Percentiles rank a stretch among this genome's conserved stretches.
phyloP scores from a whole-genome alignment of 140 eudicot species.

The Senecio squalidus region DNA sequence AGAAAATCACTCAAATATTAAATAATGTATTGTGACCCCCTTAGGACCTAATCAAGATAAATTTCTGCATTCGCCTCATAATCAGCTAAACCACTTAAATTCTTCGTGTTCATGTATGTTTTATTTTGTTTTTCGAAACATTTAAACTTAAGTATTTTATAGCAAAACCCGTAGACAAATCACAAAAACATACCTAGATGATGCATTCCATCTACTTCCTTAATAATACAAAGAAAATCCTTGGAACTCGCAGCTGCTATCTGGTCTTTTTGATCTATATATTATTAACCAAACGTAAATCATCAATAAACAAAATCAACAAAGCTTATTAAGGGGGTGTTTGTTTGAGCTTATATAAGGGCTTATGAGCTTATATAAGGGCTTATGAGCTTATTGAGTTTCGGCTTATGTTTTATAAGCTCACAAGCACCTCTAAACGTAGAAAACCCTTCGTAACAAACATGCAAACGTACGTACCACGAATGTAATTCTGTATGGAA shows the following conservation, averaged over 20 bases:
- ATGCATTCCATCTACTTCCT: conserved; percentile 57
- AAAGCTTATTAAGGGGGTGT: background rate
- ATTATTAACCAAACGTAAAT: background rate
- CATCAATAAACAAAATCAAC: background rate
- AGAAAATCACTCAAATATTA: too few species aligned
- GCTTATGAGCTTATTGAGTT: too few species aligned
- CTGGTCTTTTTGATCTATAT: conserved; percentile 42
- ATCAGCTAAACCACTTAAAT: too few species aligned
- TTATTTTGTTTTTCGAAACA: too few species aligned
- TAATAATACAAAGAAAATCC: conserved; percentile 33
- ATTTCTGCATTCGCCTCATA: too few species aligned
- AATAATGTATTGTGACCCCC: too few species aligned
- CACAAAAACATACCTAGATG: conserved; percentile 32
- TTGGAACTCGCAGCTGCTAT: conserved; percentile 27
- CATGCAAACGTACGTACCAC: background rate
- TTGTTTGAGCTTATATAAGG: too few species aligned
- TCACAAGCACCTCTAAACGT: background rate
- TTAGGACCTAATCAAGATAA: too few species aligned
- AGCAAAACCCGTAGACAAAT: background rate
- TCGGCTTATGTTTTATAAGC: too few species aligned
- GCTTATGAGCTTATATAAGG: too few species aligned
- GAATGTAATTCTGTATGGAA: conserved; percentile 22
- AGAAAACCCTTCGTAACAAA: background rate
- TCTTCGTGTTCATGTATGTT: too few species aligned
- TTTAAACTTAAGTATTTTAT: too few species aligned